Conservation (phyloP, 2,329 filamentous ascomycete species). For the Aplosporella prunicola region DNA sequence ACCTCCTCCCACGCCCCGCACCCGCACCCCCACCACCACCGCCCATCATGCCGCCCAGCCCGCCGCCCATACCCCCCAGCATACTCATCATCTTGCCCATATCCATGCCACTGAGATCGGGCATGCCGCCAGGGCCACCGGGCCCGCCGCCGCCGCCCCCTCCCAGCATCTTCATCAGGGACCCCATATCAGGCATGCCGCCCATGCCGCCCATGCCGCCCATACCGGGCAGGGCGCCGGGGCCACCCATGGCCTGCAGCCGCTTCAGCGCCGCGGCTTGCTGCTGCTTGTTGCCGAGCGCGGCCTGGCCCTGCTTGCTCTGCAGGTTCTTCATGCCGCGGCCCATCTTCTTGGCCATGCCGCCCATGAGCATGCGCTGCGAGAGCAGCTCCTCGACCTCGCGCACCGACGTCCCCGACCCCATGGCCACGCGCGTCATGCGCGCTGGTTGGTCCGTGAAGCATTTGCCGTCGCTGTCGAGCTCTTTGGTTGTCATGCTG, state of each 20-base stretch:
- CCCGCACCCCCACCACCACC: slow-evolving; percentile 6
- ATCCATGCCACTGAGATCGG: slow-evolving; percentile 40
- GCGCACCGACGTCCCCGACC: slow-evolving; percentile 79
- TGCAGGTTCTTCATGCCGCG: slow-evolving; percentile 98
- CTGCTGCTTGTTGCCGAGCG: slow-evolving; percentile 81
- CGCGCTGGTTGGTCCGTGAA: slow-evolving; percentile 86
- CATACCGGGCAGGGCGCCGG: slow-evolving; percentile 43
- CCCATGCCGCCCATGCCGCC: slow-evolving; percentile 48
- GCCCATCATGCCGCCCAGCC: not conserved
- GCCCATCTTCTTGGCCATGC: slow-evolving; percentile 98
- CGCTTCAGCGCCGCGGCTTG: slow-evolving; percentile 96
- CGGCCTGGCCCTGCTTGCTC: slow-evolving; percentile 81
- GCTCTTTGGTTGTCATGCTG: slow-evolving; percentile 92
- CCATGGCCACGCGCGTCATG: slow-evolving; percentile 84
- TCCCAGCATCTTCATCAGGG: slow-evolving; percentile 86
- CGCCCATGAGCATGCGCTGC: slow-evolving; percentile 97
- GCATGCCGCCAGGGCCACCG: slow-evolving; percentile 54
- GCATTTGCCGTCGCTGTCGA: slow-evolving; percentile 90
- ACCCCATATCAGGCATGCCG: slow-evolving; percentile 76
- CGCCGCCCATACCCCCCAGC: slow-evolving; percentile 21
- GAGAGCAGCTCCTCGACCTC: slow-evolving; percentile 97
- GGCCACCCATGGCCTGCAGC: slow-evolving; percentile 83
- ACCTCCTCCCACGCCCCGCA: not conserved
- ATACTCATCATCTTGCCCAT: slow-evolving; percentile 26
- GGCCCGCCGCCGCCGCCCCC: slow-evolving; percentile 51